Percentiles rank a stretch among this genome's conserved stretches.
phyloP scores from a whole-genome alignment of 1,284 basidiomycete species.

The Sporisorium reilianum region DNA sequence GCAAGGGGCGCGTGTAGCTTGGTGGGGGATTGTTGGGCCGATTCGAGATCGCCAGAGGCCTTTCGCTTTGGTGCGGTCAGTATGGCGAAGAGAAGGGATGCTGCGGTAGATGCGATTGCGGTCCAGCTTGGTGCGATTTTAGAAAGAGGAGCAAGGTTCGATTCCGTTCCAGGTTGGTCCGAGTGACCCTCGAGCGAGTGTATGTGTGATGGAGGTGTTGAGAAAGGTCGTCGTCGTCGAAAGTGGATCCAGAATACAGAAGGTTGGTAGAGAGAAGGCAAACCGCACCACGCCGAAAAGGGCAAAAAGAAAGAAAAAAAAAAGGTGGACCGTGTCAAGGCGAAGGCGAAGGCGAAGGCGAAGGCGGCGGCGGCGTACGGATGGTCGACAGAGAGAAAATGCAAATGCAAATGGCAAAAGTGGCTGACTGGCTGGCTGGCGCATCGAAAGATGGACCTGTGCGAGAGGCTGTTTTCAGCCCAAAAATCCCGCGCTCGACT shows the following conservation, averaged over 20 bases:
- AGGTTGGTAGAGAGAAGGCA: not conserved
- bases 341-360: too few species aligned
- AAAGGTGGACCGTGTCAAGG: constrained; percentile 15
- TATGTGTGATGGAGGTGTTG: not conserved
- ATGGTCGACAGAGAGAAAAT: too few species aligned
- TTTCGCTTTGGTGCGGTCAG: constrained; percentile 36
- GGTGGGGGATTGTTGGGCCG: constrained; percentile 18
- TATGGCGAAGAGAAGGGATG: constrained; percentile 12
- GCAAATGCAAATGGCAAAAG: not conserved
- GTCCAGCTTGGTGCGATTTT: not conserved
- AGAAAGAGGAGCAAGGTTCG: not conserved
- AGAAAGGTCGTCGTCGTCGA: not conserved
- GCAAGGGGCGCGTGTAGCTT: constrained; percentile 21
- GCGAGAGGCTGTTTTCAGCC: not conserved
- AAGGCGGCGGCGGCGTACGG: not conserved
- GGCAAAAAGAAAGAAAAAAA: not conserved
- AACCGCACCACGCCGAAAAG: not conserved
- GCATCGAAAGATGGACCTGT: too few species aligned
- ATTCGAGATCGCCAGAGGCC: constrained; percentile 38
- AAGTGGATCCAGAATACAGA: not conserved
- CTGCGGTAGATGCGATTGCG: not conserved
- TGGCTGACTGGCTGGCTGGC: not conserved
- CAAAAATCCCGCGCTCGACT: too few species aligned
- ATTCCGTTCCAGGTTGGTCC: not conserved
- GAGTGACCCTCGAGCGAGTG: not conserved